A percentile compares a stretch with the other conserved stretches of the same genome.
Evolutionary conservation across 495 filamentous ascomycete species (phyloP).

Genomic region (Annulohypoxylon maeteangense): DNA sequence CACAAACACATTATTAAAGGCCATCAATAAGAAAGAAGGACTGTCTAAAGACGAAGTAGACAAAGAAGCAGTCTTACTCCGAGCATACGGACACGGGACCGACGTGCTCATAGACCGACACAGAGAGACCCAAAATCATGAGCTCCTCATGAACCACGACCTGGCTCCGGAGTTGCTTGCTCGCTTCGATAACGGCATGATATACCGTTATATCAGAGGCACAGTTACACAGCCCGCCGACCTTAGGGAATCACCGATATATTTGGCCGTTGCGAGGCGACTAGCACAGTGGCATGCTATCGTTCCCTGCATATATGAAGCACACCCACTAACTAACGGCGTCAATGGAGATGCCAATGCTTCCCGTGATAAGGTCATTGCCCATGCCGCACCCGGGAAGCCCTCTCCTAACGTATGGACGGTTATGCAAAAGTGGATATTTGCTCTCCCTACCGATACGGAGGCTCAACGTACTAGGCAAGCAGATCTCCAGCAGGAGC

Average conservation of each 20-base stretch:
- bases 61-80: slow-evolving; percentile 85
- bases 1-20: slow-evolving; percentile 94
- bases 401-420: slow-evolving; percentile 87
- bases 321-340: slow-evolving; percentile 38
- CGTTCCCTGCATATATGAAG: slow-evolving; percentile 68
- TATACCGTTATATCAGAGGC: slow-evolving; percentile 91
- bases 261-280: slow-evolving; percentile 81
- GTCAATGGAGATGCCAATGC: slow-evolving; percentile 20
- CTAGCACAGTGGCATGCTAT: slow-evolving; percentile 94
- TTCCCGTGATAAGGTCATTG: slow-evolving; percentile 57
- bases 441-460: slow-evolving; percentile 78
- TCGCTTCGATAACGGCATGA: slow-evolving; percentile 93
- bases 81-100: slow-evolving; percentile 94
- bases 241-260: slow-evolving; percentile 74
- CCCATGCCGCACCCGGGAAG: slow-evolving; percentile 68
- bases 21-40: slow-evolving; percentile 81
- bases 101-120: slow-evolving; percentile 96
- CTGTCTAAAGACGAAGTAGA: slow-evolving; percentile 81
- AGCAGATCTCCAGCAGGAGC: slow-evolving; percentile 75
- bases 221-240: slow-evolving; percentile 81
- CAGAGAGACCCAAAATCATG: slow-evolving; percentile 75
- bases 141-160: slow-evolving; percentile 77
- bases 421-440: slow-evolving; percentile 94
- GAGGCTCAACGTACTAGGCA: slow-evolving; percentile 73
- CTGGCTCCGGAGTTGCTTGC: slow-evolving; percentile 89